Evolutionary conservation across 1,284 basidiomycete genomes (phyloP).

Genomic region (Moesziomyces parantarcticus): DNA sequence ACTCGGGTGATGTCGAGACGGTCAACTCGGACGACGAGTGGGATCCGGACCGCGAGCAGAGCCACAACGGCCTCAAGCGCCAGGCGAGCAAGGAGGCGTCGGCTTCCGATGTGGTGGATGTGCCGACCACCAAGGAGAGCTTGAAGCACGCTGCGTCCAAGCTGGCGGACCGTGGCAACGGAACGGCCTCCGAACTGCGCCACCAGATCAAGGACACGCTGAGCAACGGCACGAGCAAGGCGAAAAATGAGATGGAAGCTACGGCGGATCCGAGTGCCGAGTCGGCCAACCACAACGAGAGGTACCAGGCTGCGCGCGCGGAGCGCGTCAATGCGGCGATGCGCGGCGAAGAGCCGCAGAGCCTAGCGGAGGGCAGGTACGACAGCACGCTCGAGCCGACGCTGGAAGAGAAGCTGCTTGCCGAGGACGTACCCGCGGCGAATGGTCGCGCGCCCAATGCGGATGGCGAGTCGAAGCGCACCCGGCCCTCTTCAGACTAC

Average conservation of each 20-base stretch:
- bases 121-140: slow-evolving; percentile 15
- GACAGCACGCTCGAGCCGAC: slow-evolving; percentile 47
- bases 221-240: slow-evolving; percentile 16
- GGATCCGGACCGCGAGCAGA: slow-evolving; percentile 84
- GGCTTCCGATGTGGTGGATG: slow-evolving; percentile 23
- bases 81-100: slow-evolving; percentile 7
- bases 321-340: slow-evolving; percentile 33
- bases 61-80: slow-evolving; percentile 46
- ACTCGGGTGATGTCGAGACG: slow-evolving; percentile 15
- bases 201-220: slow-evolving; percentile 41
- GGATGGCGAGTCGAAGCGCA: slow-evolving; percentile 8
- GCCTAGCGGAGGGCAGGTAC: slow-evolving; percentile 44
- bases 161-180: slow-evolving; percentile 15
- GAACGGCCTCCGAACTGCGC: slow-evolving; percentile 21
- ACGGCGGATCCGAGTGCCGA: slow-evolving; percentile 3
- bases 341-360: slow-evolving; percentile 29
- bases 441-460: slow-evolving; percentile 17
- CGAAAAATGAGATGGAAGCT: slow-evolving; percentile 4
- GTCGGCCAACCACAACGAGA: slow-evolving; percentile 35
- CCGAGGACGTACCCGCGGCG: slow-evolving; percentile 23
- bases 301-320: slow-evolving; percentile 29
- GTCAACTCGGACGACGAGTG: slow-evolving; percentile 70
- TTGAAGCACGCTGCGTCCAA: slow-evolving; percentile 17
- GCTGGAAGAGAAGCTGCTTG: slow-evolving; percentile 46
- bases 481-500: slow-evolving; percentile 18